A percentile compares a stretch with the other conserved stretches of the same genome.
Evolutionary conservation across 352 stramenopile species (phyloP).

Genomic region (Pythium dissotocum): DNA sequence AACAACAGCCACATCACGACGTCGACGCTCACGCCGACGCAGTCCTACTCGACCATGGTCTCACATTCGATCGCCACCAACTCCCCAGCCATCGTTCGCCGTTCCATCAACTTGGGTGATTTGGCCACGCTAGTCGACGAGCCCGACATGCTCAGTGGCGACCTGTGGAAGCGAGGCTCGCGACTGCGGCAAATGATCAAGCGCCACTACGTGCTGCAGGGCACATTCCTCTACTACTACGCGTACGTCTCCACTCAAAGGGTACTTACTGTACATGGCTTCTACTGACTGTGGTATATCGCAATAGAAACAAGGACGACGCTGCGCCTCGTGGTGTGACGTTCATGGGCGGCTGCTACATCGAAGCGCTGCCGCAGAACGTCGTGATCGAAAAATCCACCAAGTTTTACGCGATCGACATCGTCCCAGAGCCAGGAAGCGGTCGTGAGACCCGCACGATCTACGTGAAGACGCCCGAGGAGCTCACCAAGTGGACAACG

Average conservation of each 20-base stretch:
- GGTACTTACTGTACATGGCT: no score
- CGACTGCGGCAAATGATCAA: slow-evolving; percentile 88
- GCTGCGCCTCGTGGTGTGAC: slow-evolving; percentile 70
- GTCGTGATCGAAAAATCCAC: slow-evolving; percentile 73
- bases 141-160: slow-evolving; percentile 44
- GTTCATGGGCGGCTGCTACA: slow-evolving; percentile 82
- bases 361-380: slow-evolving; percentile 56
- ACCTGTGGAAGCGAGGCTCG: slow-evolving; percentile 78
- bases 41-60: neutral
- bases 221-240: slow-evolving; percentile 90
- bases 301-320: slow-evolving; percentile 59
- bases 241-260: slow-evolving; percentile 36
- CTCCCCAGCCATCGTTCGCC: slow-evolving; percentile 6
- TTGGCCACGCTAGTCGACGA: slow-evolving; percentile 35
- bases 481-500: slow-evolving; percentile 77
- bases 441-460: slow-evolving; percentile 77
- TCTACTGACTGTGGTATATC: neutral
- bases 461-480: slow-evolving; percentile 75
- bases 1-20: slow-evolving; percentile 14
- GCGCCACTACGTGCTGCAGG: slow-evolving; percentile 82
- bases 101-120: slow-evolving; percentile 29
- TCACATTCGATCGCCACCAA: neutral
- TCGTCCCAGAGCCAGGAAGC: slow-evolving; percentile 68
- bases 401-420: slow-evolving; percentile 89
- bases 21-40: slow-evolving; percentile 10